phyloP scores from a whole-genome alignment of 1,139 yeast species.

The Taiozyma onychis region DNA sequence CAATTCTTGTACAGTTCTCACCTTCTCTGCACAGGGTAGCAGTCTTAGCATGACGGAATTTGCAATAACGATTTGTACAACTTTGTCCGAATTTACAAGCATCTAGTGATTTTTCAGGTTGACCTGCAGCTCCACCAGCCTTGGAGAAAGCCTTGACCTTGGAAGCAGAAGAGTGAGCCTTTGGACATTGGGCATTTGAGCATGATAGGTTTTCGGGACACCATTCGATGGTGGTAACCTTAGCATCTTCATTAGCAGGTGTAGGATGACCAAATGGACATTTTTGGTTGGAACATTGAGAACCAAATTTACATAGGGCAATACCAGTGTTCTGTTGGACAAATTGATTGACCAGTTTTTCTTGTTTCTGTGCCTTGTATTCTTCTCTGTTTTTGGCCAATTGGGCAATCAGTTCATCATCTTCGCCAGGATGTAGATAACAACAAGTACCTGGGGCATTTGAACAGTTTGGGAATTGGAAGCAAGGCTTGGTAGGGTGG shows the following conservation, averaged over 20 bases:
- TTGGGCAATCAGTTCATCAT: conserved; percentile 62
- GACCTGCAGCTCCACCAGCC: conserved; percentile 22
- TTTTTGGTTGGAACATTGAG: conserved; percentile 63
- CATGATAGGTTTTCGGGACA: conserved; percentile 69
- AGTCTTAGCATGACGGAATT: conserved; percentile 77
- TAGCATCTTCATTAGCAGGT: conserved; percentile 71
- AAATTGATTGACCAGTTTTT: conserved; percentile 18
- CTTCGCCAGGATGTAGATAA: conserved; percentile 80
- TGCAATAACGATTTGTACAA: conserved; percentile 76
- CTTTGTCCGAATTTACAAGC: conserved; percentile 74
- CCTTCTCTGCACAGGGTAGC: conserved; percentile 78
- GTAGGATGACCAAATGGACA: conserved; percentile 94
- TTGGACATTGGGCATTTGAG: conserved; percentile 51
- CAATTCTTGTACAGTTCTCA: conserved; percentile 65
- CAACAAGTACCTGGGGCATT: conserved; percentile 80
- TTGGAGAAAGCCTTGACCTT: conserved; percentile 28
- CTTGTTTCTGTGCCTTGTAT: conserved; percentile 27
- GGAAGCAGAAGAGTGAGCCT: conserved; percentile 74
- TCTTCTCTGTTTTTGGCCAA: conserved; percentile 54
- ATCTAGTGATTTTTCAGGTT: conserved; percentile 52
- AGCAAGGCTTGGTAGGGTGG: conserved; percentile 76
- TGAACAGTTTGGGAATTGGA: conserved; percentile 73
- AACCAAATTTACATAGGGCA: conserved; percentile 70
- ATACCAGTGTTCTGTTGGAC: conserved; percentile 36
- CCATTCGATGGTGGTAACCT: conserved; percentile 67